Evolutionary conservation across 345 rosid genomes (phyloP), one percentile per base, ranked within the genome.

Genomic region (Populus davidiana): DNA sequence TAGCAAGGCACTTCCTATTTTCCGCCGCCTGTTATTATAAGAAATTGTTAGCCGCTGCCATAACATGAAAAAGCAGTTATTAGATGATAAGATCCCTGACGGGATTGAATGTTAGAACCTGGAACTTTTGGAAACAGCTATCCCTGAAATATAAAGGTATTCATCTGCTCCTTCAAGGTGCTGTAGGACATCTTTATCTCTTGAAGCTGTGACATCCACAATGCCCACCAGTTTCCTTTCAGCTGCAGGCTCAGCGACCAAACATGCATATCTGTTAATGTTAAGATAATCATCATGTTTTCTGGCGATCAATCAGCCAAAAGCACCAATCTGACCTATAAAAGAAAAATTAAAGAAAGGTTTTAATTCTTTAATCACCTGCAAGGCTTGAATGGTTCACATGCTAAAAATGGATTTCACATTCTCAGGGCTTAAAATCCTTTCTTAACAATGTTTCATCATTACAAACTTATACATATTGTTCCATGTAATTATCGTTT

Each of bases 91-190:
- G 63, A 56, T 56, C 12, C 23, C 13, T n/a, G 29, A 23, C 21
- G 39, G 17, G 12, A 72, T 25, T 38, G 59, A 64, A 23, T 27
- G 38, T 41, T 61, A 16, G 17, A 61, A 91, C 98, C 94, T 88
- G 84, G 84, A 90, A 78, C 72, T 69, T 75, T 81, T 79, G 8
- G 90, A 84, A 59, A 94, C 97, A 2, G 97, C 98, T 2, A 93
- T 90, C 5, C 98, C 97, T 1, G 99, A 95, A 9, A 95, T 83
- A 52, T 95, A 95, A 31, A 95, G 91, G 63, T 92, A 95, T 59
- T 93, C 98, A 9, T 88, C 89, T 0, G 86, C 90, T 23, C 88
- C 91, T 1, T 69, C 79, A 38, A 89, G 88, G 78, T 90, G 90
- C 5, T 56, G 77, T 56, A 93, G 87, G 11, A 93, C 93, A 56